phyloP scores from a whole-genome alignment of 1,139 yeast species.

The Suhomyces bribrorum region DNA sequence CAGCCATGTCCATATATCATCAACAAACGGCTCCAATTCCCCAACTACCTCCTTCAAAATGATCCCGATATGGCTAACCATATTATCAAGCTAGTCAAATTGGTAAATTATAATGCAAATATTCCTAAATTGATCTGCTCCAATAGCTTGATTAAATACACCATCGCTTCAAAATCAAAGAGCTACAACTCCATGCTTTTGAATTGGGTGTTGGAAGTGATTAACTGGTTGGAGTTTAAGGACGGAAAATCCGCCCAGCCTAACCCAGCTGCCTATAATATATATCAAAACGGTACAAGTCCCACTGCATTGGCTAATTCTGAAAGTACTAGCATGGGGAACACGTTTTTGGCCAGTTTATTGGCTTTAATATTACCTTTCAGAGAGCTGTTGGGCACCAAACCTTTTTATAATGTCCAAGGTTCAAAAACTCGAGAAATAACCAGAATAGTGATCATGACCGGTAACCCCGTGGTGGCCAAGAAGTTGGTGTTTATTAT shows the following conservation, averaged over 20 bases:
- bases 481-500: slow-evolving; percentile 57
- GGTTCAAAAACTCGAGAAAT: slow-evolving; percentile 27
- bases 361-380: slow-evolving; percentile 46
- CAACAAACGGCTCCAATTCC: slow-evolving; percentile 43
- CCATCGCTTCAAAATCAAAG: slow-evolving; percentile 10
- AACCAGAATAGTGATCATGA: slow-evolving; percentile 55
- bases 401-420: slow-evolving; percentile 30
- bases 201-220: slow-evolving; percentile 59
- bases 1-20: slow-evolving; percentile 27
- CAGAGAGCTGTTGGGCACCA: slow-evolving; percentile 35
- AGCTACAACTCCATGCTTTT: slow-evolving; percentile 24
- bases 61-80: slow-evolving; percentile 44
- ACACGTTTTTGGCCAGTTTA: slow-evolving; percentile 47
- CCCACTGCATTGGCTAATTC: slow-evolving; percentile 5
- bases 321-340: slow-evolving; percentile 4
- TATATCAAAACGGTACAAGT: slow-evolving; percentile 5
- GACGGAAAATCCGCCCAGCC: slow-evolving; percentile 40
- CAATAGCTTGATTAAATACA: slow-evolving; percentile 32
- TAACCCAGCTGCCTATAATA: slow-evolving; percentile 8
- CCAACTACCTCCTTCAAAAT: slow-evolving; percentile 37
- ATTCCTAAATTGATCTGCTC: slow-evolving; percentile 49
- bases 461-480: slow-evolving; percentile 63
- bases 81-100: slow-evolving; percentile 36
- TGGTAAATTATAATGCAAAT: slow-evolving; percentile 43
- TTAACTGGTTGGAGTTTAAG: slow-evolving; percentile 63